Evolutionary conservation across 2,329 filamentous ascomycete species (phyloP).

Genomic region (Exophiala viscosa): DNA sequence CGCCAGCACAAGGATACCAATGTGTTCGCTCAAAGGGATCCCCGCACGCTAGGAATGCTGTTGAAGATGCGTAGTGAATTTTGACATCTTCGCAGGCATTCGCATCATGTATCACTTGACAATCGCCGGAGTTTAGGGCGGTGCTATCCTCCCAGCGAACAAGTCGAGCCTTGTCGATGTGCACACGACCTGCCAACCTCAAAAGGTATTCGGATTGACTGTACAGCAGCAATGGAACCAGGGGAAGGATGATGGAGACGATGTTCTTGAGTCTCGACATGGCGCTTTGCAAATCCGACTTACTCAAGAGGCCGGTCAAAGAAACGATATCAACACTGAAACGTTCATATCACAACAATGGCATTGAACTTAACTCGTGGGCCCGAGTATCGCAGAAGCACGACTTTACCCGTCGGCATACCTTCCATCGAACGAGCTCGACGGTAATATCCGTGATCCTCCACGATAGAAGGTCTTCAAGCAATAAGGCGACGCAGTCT

Average conservation of each 20-base stretch:
- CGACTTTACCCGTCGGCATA: too few relatives aligned
- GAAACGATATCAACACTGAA: too few relatives aligned
- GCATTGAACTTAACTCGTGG: too few relatives aligned
- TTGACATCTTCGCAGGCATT: conserved; percentile 24
- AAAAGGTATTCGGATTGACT: conserved; percentile 9
- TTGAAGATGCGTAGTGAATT: conserved; percentile 20
- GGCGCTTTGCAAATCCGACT: too few relatives aligned
- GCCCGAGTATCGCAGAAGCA: too few relatives aligned
- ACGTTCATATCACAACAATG: too few relatives aligned
- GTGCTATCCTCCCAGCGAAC: conserved; percentile 21
- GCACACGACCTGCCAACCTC: conserved; percentile 8
- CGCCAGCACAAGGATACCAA: conserved; percentile 23
- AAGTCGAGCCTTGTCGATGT: conserved; percentile 20
- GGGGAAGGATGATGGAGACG: conserved; percentile 7
- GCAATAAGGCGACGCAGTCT: too few relatives aligned
- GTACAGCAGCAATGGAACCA: conserved; percentile 13
- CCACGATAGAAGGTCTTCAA: too few relatives aligned
- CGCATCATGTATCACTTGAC: conserved; percentile 11
- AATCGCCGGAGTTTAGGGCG: conserved; percentile 15
- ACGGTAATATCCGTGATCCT: too few relatives aligned
- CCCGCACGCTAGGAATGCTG: conserved; percentile 21
- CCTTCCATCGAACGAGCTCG: too few relatives aligned
- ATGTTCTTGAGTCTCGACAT: neutral
- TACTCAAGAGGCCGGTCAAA: too few relatives aligned
- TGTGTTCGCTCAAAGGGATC: conserved; percentile 17